Base-by-base conservation (phyloP, 176 grass and related monocot genomes). In the Oryza glumipatula region DNA sequence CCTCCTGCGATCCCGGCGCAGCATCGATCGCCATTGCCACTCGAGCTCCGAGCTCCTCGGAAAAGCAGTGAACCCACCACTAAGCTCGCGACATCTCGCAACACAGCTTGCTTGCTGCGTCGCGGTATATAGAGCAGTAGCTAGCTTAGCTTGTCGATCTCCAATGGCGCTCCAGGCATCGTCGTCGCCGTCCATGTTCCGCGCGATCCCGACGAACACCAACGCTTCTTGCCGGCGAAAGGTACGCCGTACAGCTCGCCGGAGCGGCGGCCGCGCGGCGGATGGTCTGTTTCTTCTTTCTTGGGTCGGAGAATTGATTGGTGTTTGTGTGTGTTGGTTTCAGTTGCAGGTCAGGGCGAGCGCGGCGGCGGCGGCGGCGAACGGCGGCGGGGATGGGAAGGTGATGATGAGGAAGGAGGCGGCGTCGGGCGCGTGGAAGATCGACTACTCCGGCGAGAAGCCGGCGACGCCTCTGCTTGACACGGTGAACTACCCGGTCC, bases 401-500 rank as follows among this genome's bases (percentile, higher is more conserved):
- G 48, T 76, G 86, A 61, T 78, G 67, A 83, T 91, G 28, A 58
- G 74, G 35, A 95, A 91, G 60, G 72, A 85, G 60, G 0, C 38
- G 63, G 14, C 12, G 28, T 67, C 63, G 21, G 81, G 78, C 5
- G 22, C 83, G 1, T 85, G 93, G 86, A 94, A 89, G 88, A 73
- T 94, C 13, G 81, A 92, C 1, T 99, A 84, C 91, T 82, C 96
- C 68, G 64, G 82, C 45, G 91, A 94, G 80, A 99, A 99, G 73
- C 93, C 89, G 0, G 14, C 70, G 63, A 99, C 96, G 11, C 96
- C 96, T 30, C 80, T 99, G 21, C 87, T 99, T 1, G 96, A 99
- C 45, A 94, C 93, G 5, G 68, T 99, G 1, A 92, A 94, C 68
- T 96, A 92, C 56, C 96, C 96, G 9, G 10, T 88, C 65, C 93